A percentile compares a stretch with the other conserved stretches of the same genome.
phyloP scores from a whole-genome alignment of 1,284 basidiomycete genomes.

The Fomes fomentarius region DNA sequence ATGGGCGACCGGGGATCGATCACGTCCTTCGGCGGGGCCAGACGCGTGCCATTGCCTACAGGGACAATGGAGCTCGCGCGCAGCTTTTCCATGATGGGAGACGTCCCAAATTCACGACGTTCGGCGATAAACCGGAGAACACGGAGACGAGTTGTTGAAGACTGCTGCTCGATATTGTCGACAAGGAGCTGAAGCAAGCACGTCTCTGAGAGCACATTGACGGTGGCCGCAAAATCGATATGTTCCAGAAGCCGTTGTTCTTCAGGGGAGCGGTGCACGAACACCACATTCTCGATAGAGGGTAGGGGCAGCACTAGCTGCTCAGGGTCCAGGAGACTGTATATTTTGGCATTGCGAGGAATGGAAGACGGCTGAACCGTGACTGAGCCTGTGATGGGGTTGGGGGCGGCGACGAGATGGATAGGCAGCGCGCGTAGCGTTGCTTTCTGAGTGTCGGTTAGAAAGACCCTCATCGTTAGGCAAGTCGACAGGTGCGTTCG shows the following conservation, averaged over 20 bases:
- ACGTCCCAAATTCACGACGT: neutral
- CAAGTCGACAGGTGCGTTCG: slow-evolving; percentile 2
- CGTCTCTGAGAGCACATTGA: neutral
- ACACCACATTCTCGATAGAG: neutral
- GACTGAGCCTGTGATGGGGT: neutral
- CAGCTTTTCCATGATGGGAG: slow-evolving; percentile 1
- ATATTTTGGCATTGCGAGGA: neutral
- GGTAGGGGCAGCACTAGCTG: slow-evolving; percentile 3
- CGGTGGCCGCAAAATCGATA: slow-evolving; percentile 7
- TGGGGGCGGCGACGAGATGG: slow-evolving; percentile 1
- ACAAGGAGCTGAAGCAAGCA: slow-evolving; percentile 5
- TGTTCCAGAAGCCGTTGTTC: slow-evolving; percentile 5
- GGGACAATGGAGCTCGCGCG: slow-evolving; percentile 8
- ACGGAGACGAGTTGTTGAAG: neutral
- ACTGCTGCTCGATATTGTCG: slow-evolving; percentile 8
- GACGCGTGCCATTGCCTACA: slow-evolving; percentile 1
- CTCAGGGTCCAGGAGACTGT: neutral
- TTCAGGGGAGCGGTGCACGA: neutral
- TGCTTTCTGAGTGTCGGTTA: neutral
- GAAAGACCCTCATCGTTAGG: neutral
- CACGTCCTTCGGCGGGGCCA: slow-evolving; percentile 11
- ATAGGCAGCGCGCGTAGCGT: slow-evolving; percentile 12
- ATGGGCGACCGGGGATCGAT: slow-evolving; percentile 15
- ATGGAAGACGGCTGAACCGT: neutral
- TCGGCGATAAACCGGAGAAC: slow-evolving; percentile 11